These are phyloP conservation scores for Penicillium maclennaniae DNA, from an alignment of 495 filamentous ascomycete species.

Conservation along the genomic window DNA sequence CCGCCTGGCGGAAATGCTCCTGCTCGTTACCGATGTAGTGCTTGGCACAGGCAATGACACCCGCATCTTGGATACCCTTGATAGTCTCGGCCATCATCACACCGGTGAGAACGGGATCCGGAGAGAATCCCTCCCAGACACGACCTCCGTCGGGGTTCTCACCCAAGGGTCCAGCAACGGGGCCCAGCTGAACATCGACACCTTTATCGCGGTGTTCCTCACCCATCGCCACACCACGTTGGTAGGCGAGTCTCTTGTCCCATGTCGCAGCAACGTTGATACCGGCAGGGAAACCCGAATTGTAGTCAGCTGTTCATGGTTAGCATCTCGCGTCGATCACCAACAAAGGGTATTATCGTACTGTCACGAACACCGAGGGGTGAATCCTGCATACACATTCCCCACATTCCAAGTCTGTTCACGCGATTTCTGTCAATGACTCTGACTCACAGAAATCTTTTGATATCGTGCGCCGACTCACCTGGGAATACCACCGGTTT, in stretches of 20 bases:
- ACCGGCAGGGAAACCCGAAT: slow-evolving; percentile 76
- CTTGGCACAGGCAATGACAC: slow-evolving; percentile 78
- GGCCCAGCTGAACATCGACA: slow-evolving; percentile 80
- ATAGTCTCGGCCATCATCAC: slow-evolving; percentile 68
- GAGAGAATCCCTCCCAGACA: slow-evolving; percentile 74
- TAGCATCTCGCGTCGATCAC: not conserved
- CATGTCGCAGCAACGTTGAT: slow-evolving; percentile 80
- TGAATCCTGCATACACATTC: slow-evolving; percentile 85
- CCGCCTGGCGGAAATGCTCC: slow-evolving; percentile 77
- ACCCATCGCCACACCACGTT: slow-evolving; percentile 75
- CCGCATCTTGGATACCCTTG: slow-evolving; percentile 77
- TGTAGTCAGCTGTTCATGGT: slow-evolving; percentile 57
- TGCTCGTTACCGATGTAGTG: slow-evolving; percentile 72
- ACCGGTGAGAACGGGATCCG: slow-evolving; percentile 75
- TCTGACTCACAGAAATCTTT: not conserved
- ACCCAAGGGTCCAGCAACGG: slow-evolving; percentile 83
- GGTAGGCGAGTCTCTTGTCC: slow-evolving; percentile 68
- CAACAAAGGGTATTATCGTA: slow-evolving; percentile 19
- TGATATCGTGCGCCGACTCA: slow-evolving; percentile 11
- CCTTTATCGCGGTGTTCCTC: slow-evolving; percentile 77
- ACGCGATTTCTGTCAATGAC: slow-evolving; percentile 2
- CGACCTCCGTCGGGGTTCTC: slow-evolving; percentile 74
- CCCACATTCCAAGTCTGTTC: slow-evolving; percentile 72
- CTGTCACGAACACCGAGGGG: slow-evolving; percentile 77
- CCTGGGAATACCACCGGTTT: slow-evolving; percentile 49